Evolutionary conservation across 352 stramenopile genomes (phyloP).

Genomic region (Pythium scleroteichum): DNA sequence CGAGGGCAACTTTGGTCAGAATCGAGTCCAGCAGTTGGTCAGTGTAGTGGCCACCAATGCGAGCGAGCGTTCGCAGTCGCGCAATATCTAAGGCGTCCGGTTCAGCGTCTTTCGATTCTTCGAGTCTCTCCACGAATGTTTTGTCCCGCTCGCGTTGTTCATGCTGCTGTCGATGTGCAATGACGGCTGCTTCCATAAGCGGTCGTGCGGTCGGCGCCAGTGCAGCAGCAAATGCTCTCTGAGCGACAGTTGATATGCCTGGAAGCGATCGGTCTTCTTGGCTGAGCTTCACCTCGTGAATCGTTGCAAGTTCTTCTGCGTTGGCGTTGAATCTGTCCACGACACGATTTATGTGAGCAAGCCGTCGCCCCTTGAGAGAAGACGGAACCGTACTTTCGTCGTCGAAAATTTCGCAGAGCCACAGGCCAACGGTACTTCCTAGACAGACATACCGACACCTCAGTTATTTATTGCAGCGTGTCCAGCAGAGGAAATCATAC

Average conservation of each 20-base stretch:
- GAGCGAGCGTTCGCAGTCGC: constrained; percentile 12
- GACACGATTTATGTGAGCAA: not conserved
- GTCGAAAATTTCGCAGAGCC: constrained; percentile 59
- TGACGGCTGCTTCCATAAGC: constrained; percentile 17
- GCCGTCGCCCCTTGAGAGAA: not conserved
- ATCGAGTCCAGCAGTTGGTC: constrained; percentile 29
- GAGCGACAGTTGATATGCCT: constrained; percentile 1
- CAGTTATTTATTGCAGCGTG: not conserved
- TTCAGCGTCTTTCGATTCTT: constrained; percentile 5
- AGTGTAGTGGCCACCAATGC: constrained; percentile 23
- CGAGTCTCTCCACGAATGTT: constrained; percentile 12
- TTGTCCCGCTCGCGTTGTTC: constrained; percentile 17
- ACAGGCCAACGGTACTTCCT: constrained; percentile 84
- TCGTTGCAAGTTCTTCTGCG: constrained; percentile 9
- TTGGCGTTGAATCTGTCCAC: constrained; percentile 22
- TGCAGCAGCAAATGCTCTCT: constrained; percentile 22
- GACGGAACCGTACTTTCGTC: constrained; percentile 33
- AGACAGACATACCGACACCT: not conserved
- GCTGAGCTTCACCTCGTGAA: constrained; percentile 20
- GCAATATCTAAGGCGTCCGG: not conserved
- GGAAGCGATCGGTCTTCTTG: not conserved
- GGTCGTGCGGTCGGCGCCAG: constrained; percentile 25
- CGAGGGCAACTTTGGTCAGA: constrained; percentile 20
- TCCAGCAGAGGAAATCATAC: constrained; percentile 7
- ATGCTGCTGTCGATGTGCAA: constrained; percentile 14